A percentile compares a stretch with the other conserved stretches of the same genome.
Conservation (phyloP, 257 asterid species). For the Penstemon eatonii region DNA sequence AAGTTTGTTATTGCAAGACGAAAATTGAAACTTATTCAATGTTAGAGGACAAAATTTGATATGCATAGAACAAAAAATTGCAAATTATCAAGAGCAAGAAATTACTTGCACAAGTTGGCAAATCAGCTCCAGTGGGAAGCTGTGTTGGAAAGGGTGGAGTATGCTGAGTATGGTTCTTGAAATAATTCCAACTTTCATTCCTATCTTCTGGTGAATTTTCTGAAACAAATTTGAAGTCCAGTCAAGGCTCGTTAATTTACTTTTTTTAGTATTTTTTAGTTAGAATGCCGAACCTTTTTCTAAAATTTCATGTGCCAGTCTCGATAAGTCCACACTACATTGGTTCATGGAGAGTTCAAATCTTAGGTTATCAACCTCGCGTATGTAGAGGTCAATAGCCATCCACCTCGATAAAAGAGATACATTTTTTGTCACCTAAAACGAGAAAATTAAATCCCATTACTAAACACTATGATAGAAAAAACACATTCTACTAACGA, state of each 20-base stretch:
- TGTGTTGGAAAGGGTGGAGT: constrained; percentile 73
- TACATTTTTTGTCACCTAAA: constrained; percentile 88
- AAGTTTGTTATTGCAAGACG: too few relatives aligned
- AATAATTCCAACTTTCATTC: constrained; percentile 59
- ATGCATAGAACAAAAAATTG: not conserved
- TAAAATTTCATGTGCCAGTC: constrained; percentile 73
- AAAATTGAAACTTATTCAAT: too few relatives aligned
- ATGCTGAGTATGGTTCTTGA: constrained; percentile 55
- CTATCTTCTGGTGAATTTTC: constrained; percentile 59
- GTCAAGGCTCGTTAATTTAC: too few relatives aligned
- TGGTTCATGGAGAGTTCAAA: constrained; percentile 95
- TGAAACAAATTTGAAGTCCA: constrained; percentile 24
- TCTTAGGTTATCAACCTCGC: constrained; percentile 88
- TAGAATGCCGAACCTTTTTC: constrained; percentile 56
- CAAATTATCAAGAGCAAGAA: constrained; percentile 21
- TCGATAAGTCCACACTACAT: constrained; percentile 61
- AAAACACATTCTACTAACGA: constrained; percentile 15
- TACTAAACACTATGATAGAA: constrained; percentile 16
- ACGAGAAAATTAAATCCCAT: constrained; percentile 20
- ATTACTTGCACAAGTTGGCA: constrained; percentile 90
- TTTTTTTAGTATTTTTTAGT: too few relatives aligned
- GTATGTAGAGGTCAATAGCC: constrained; percentile 89
- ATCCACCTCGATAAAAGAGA: constrained; percentile 94
- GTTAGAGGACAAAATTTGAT: too few relatives aligned
- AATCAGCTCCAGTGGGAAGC: constrained; percentile 92